Percentiles rank a stretch among this genome's conserved stretches.
Evolutionary conservation across 371 early-diverging fungal genomes (phyloP).

Genomic region (Rhizopus delemar): DNA sequence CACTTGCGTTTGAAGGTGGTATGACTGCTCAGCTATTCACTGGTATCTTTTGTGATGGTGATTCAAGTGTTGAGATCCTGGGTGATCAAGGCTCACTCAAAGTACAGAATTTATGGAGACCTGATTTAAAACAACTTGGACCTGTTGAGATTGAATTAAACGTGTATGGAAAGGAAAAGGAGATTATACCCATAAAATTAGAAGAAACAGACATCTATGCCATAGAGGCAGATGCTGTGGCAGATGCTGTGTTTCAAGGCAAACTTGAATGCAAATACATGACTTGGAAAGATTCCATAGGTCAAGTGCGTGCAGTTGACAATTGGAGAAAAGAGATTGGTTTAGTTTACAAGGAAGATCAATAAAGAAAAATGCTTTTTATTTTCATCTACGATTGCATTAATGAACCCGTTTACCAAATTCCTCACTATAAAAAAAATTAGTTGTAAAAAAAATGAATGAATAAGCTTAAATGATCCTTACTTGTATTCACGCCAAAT

Average conservation of each 20-base stretch:
- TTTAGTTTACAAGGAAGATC: slow-evolving; percentile 39
- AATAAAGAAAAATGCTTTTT: slow-evolving; percentile 7
- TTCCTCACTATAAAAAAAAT: slow-evolving; percentile 37
- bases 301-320: slow-evolving; percentile 47
- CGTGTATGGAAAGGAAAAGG: slow-evolving; percentile 26
- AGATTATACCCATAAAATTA: slow-evolving; percentile 29
- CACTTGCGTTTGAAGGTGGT: slow-evolving; percentile 32
- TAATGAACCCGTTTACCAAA: slow-evolving; percentile 40
- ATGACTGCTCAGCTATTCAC: slow-evolving; percentile 45
- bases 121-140: slow-evolving; percentile 42
- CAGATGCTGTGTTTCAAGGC: slow-evolving; percentile 37
- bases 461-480: slow-evolving; percentile 14
- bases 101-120: slow-evolving; percentile 46
- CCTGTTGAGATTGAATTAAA: slow-evolving; percentile 34
- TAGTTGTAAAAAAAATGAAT: slow-evolving; percentile 10
- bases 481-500: slow-evolving; percentile 63
- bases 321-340: slow-evolving; percentile 50
- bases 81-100: slow-evolving; percentile 40
- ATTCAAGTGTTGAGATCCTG: slow-evolving; percentile 36
- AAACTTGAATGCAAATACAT: slow-evolving; percentile 43
- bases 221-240: slow-evolving; percentile 48
- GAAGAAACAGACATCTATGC: slow-evolving; percentile 39
- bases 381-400: not conserved
- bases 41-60: slow-evolving; percentile 44
- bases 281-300: slow-evolving; percentile 46